Evolutionary conservation across 495 filamentous ascomycete genomes (phyloP).

Genomic region (Apiosordaria backusii): DNA sequence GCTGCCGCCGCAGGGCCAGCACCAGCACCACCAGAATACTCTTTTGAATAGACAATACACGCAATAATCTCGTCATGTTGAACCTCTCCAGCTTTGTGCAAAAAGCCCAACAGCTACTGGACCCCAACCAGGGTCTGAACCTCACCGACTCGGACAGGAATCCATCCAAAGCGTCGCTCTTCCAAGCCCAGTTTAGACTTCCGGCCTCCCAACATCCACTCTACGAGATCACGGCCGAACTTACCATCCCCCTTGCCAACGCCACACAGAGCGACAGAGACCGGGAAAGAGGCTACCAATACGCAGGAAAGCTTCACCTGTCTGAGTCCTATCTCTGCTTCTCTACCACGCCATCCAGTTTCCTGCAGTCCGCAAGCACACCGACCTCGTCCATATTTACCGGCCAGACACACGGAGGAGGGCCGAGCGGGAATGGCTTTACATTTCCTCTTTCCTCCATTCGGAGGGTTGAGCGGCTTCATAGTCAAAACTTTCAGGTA

Average conservation of each 20-base stretch:
- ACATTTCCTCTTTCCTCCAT: slow-evolving; percentile 92
- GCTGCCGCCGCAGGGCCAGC: slow-evolving; percentile 17
- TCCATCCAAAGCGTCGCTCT: slow-evolving; percentile 87
- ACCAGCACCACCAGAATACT: slow-evolving; percentile 6
- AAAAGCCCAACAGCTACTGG: slow-evolving; percentile 88
- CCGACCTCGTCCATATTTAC: slow-evolving; percentile 75
- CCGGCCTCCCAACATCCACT: slow-evolving; percentile 86
- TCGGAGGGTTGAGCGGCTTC: slow-evolving; percentile 83
- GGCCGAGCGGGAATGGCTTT: slow-evolving; percentile 94
- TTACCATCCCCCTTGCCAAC: slow-evolving; percentile 71
- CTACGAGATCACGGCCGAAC: slow-evolving; percentile 92
- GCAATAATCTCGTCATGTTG: slow-evolving; percentile 38
- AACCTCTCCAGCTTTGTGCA: slow-evolving; percentile 85
- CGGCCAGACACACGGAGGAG: slow-evolving; percentile 83
- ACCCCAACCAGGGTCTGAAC: slow-evolving; percentile 67
- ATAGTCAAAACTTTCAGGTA: slow-evolving; percentile 77
- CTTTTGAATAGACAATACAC: background rate
- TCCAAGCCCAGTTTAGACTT: slow-evolving; percentile 93
- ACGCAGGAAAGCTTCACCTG: slow-evolving; percentile 88
- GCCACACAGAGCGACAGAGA: slow-evolving; percentile 58
- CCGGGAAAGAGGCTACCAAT: slow-evolving; percentile 71
- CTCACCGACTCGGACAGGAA: slow-evolving; percentile 66
- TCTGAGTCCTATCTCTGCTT: slow-evolving; percentile 95
- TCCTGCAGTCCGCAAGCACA: slow-evolving; percentile 70
- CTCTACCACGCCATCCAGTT: slow-evolving; percentile 87